Evolutionary conservation across 1,284 basidiomycete genomes (phyloP), one percentile per base, ranked within the genome.

Genomic region (Sporisorium graminicola): DNA sequence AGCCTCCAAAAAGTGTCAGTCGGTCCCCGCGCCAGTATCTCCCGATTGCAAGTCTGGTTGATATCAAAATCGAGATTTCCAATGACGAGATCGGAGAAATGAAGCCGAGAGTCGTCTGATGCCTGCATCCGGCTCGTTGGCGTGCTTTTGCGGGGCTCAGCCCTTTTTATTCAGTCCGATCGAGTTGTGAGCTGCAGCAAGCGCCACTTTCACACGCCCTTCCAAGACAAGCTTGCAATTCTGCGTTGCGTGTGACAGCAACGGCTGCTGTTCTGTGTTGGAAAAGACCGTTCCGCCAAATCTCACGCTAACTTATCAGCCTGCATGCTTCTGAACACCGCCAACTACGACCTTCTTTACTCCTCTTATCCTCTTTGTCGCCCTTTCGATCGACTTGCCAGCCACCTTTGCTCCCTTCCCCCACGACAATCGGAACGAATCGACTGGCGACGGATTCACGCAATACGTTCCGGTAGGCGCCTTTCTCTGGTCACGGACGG

Each of bases 51-150:
- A 16, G 44, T 10, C 24, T 20, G n/a, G 5, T 43, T 3, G n/a
- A 43, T 5, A 9, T 51, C 26, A n/a, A n/a, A 20, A 55, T 55
- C 27, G 26, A 22, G 24, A 43, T 55, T 40, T 6, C 18, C 27
- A 20, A 37, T 29, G 33, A 7, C 20, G 20, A 35, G n/a, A 20
- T 2, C 18, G 43, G 20, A 35, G 20, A 53, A 46, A 35, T 3
- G 5, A 33, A 33, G 37, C 58, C 52, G 57, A 52, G 26, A 40
- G 13, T 60, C 50, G 53, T 50, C 51, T 31, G 56, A 35, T 42
- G 40, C n/a, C 58, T 65, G 58, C 49, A 65, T 65, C 68, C 67
- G 66, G 65, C n/a, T 12, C 4, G n/a, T n/a, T n/a, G n/a, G n/a
- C n/a, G n/a, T n/a, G n/a, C n/a, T n/a, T n/a, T n/a, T n/a, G n/a